Evolutionary conservation across 257 asterid species (phyloP), one percentile per base, ranked within the genome.

Genomic region (Fraxinus quadrangulata): DNA sequence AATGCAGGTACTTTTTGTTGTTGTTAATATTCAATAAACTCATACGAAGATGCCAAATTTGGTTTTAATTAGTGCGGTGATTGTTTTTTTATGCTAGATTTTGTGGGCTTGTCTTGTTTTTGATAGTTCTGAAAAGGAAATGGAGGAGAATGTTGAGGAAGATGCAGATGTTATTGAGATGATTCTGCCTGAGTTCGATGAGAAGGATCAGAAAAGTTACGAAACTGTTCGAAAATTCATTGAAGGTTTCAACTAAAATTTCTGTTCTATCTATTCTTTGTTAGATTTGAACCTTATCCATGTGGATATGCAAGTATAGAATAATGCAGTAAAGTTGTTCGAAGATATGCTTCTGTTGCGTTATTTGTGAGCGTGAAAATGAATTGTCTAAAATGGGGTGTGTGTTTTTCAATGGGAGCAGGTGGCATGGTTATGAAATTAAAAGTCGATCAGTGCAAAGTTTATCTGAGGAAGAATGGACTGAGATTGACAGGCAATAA

Each of bases 401-500:
- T 28, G 16, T 75, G 26, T 78, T 65, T 73, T 75, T 40, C 40
- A 4, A 67, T 74, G 71, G 69, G 75, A 67, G 73, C 86, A 91
- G 97, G 28, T 76, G 93, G 94, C 21, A 78, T 75, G 61, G 71
- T 92, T 81, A 87, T 88, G 79, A 92, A 66, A 70, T 76, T 94
- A 87, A 94, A 92, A 81, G 88, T 92, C 74, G 96, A 92, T 11
- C 89, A 94, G 26, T 94, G 97, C 82, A 94, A 92, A 86, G 70
- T 91, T 81, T 94, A 94, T 82, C 77, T 92, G 28, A 89, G 95
- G 86, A 91, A 90, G 78, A 92, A 92, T 80, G 94, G 88, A 34
- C 81, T 94, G 77, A 91, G 99, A 89, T 81, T 94, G 87, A 84
- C 96, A 24, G 99, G 99, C 33, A 92, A 75, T 61, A 94, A 92